Evolutionary conservation across 768 basidiomycete genomes (phyloP), one percentile per base, ranked within the genome.

Genomic region (Hypsizygus marmoreus): DNA sequence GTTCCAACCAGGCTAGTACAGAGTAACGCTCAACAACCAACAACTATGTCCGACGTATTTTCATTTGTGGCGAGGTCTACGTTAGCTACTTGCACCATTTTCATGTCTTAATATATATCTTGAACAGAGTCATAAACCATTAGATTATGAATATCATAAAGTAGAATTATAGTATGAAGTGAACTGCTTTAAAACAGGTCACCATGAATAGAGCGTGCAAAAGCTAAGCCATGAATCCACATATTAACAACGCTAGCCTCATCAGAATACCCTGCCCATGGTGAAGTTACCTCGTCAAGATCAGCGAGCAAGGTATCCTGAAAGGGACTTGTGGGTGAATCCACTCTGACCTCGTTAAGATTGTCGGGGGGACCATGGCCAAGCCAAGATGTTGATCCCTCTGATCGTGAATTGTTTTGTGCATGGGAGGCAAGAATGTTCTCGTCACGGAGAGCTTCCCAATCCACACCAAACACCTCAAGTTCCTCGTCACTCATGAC

Each of bases 351-450:
- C 19, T 45, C 43, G 36, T 45, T 45, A 4, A 45, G 17, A 29
- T 36, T 31, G 2, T 35, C 34, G 4, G 43, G 43, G 4, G 43
- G 43, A 5, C 43, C 43, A 6, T 16, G 25, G 7, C 41, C 30
- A n/a, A 42, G 4, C 41, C 41, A 42, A 12, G 41, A 42, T 32
- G 5, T 19, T 5, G 31, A 7, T 6, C 16, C 42, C 17, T 43
- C 42, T 6, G 6, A 4, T n/a, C 3, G 16, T 2, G 19, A 19
- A 4, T 35, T 33, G 24, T 45, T 45, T 88, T 85, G 77, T 82
- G 86, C 82, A 17, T 17, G 24, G 43, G 50, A 12, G 33, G 19
- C 32, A 20, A 54, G 41, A 13, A 62, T 25, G 10, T 47, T 20
- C 13, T 58, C 54, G 13, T 60, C 47, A 9, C 53, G 46, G 0